phyloP scores from a whole-genome alignment of 495 filamentous ascomycete species.

The Hypoxylon lienhwacheense region DNA sequence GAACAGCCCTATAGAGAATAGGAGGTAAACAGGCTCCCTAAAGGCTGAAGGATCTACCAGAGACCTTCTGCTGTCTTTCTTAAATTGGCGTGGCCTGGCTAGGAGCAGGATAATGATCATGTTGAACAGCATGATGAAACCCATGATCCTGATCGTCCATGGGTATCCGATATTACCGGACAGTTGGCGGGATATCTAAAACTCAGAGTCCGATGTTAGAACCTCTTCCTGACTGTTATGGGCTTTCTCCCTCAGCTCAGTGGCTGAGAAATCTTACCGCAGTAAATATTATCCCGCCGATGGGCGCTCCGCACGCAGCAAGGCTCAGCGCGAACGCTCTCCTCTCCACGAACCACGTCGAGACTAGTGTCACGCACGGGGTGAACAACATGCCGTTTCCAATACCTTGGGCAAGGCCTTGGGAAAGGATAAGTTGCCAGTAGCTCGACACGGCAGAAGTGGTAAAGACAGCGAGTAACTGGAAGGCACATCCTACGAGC shows the following conservation, averaged over 20 bases:
- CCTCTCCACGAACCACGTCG: neutral
- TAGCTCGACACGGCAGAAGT: neutral
- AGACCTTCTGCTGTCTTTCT: neutral
- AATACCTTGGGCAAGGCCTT: neutral
- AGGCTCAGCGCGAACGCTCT: neutral
- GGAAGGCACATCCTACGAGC: neutral
- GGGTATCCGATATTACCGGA: neutral
- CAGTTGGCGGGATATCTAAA: neutral
- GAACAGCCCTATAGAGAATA: neutral
- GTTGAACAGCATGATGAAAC: neutral
- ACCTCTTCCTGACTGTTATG: too few relatives aligned
- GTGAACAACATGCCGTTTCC: neutral
- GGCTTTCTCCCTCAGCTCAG: neutral
- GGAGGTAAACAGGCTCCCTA: neutral
- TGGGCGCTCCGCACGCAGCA: neutral
- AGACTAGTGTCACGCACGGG: neutral
- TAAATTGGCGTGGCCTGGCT: neutral
- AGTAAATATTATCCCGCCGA: neutral
- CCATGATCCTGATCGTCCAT: neutral
- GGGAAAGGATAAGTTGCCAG: neutral
- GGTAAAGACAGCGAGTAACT: neutral
- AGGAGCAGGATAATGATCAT: neutral
- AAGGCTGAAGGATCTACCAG: neutral
- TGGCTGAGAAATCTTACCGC: neutral
- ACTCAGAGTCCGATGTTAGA: neutral